Conservation (phyloP, 2,329 filamentous ascomycete species). For the Scedosporium minutisporum region DNA sequence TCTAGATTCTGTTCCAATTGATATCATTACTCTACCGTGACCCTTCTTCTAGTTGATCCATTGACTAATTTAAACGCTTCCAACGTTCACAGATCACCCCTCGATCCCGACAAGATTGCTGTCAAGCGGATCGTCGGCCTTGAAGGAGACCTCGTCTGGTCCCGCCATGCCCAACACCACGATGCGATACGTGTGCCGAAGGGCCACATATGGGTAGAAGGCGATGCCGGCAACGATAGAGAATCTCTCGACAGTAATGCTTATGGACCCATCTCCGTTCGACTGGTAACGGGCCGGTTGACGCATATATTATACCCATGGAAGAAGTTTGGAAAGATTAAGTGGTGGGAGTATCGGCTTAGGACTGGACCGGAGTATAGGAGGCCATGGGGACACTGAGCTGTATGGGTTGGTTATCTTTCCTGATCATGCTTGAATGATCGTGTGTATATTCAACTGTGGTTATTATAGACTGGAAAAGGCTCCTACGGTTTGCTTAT, state of each 20-base stretch:
- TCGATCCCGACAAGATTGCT: conserved; percentile 56
- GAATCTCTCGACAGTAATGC: conserved; percentile 66
- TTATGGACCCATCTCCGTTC: conserved; percentile 74
- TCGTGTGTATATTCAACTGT: too few relatives aligned
- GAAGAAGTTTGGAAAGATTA: conserved; percentile 45
- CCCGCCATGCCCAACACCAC: conserved; percentile 50
- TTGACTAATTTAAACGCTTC: not conserved
- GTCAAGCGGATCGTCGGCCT: conserved; percentile 80
- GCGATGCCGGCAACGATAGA: conserved; percentile 46
- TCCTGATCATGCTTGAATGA: too few relatives aligned
- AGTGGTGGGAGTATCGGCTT: conserved; percentile 44
- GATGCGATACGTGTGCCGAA: conserved; percentile 56
- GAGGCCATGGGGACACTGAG: not conserved
- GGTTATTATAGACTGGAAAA: not conserved
- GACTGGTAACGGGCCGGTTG: conserved; percentile 65
- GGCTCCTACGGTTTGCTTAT: not conserved
- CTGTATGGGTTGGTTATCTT: not conserved
- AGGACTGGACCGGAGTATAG: conserved; percentile 12
- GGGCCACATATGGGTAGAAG: conserved; percentile 92
- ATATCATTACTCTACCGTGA: not conserved
- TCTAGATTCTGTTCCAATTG: not conserved
- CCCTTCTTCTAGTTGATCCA: not conserved
- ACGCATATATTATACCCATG: conserved; percentile 64
- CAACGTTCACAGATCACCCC: conserved; percentile 50
- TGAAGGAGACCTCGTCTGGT: conserved; percentile 66